These are phyloP conservation scores for Penicillium canariense DNA, from an alignment of 495 filamentous ascomycete species.

Conservation along the genomic window DNA sequence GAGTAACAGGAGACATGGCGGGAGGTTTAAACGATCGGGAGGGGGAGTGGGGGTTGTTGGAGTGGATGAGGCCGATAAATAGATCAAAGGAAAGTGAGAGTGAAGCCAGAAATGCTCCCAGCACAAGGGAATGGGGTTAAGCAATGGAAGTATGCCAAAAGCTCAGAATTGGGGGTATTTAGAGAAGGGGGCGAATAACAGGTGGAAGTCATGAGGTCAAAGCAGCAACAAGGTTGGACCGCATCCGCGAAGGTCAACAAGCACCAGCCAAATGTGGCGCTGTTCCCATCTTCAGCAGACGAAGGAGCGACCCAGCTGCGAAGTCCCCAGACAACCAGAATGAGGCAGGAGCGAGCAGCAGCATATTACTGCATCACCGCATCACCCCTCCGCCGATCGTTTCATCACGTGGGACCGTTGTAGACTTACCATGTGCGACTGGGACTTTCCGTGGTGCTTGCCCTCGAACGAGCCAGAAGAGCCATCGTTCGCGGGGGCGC, in stretches of 20 bases:
- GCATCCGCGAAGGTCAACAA: not conserved
- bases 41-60: not conserved
- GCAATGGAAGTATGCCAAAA: not conserved
- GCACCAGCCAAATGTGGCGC: not conserved
- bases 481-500: constrained; percentile 51
- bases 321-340: not conserved
- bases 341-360: not conserved
- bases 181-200: not conserved
- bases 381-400: not conserved
- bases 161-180: not conserved
- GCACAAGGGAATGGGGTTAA: not conserved
- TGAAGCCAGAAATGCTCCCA: not conserved
- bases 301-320: not conserved
- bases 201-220: not conserved
- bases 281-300: not conserved
- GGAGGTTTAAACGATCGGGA: not conserved
- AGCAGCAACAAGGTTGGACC: not conserved
- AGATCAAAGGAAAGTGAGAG: not conserved
- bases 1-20: constrained; percentile 3
- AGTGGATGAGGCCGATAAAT: not conserved
- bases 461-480: constrained; percentile 53
- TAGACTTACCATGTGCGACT: constrained; percentile 91
- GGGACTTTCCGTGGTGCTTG: constrained; percentile 91
- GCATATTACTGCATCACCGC: not conserved
- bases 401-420: not conserved